Conservation (phyloP, 768 basidiomycete genomes). For the Porpolomopsis calyptriformis region DNA sequence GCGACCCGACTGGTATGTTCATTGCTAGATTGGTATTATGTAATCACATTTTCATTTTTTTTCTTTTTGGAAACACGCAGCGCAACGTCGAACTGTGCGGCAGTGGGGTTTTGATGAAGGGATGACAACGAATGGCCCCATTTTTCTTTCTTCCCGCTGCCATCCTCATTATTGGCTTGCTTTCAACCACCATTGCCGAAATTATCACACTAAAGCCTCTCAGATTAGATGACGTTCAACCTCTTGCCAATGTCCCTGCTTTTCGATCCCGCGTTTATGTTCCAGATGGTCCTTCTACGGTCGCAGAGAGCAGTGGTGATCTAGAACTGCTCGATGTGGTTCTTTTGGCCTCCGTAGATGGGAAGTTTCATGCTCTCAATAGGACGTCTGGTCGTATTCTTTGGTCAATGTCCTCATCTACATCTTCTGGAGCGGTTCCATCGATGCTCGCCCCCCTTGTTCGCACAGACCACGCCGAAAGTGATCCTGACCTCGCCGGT, state of each 20-base stretch:
- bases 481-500: constrained; percentile 45
- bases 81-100: background rate
- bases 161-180: constrained; percentile 18
- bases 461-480: constrained; percentile 52
- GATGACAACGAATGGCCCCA: constrained; percentile 28
- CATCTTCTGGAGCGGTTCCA: constrained; percentile 32
- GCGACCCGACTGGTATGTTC: constrained; percentile 59
- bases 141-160: constrained; percentile 16
- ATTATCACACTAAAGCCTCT: constrained; percentile 20
- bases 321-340: constrained; percentile 71
- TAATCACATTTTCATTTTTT: too few relatives aligned
- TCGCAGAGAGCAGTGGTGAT: constrained; percentile 26
- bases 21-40: constrained; percentile 25
- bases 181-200: constrained; percentile 21
- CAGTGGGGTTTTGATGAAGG: constrained; percentile 1
- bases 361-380: constrained; percentile 89
- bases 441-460: constrained; percentile 63
- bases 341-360: constrained; percentile 87
- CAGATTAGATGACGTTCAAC: constrained; percentile 15
- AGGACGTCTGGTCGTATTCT: constrained; percentile 69
- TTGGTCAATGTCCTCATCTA: constrained; percentile 78
- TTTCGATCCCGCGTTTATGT: constrained; percentile 14
- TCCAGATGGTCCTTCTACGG: constrained; percentile 9
- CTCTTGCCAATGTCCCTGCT: constrained; percentile 18
- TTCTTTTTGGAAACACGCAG: background rate